Conservation (phyloP, 768 basidiomycete genomes). For the Lepiota brunneoincarnata region DNA sequence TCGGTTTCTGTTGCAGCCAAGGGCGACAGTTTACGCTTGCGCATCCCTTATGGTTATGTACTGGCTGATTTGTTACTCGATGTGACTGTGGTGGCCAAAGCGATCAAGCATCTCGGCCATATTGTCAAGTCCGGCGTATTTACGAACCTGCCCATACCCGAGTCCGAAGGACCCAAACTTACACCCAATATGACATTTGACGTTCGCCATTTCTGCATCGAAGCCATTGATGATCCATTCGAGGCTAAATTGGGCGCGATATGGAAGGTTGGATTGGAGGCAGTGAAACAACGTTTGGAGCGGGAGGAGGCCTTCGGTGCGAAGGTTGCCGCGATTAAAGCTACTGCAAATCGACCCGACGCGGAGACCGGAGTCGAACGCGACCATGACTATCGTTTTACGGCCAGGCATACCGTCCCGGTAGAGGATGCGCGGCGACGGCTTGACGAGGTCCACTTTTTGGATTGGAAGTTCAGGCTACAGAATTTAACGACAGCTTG, state of each 20-base stretch:
- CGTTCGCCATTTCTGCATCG: slow-evolving; percentile 63
- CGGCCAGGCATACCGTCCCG: slow-evolving; percentile 60
- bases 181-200: slow-evolving; percentile 62
- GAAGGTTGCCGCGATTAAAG: slow-evolving; percentile 67
- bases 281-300: slow-evolving; percentile 65
- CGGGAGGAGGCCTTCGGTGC: slow-evolving; percentile 80
- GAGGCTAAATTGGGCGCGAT: slow-evolving; percentile 76
- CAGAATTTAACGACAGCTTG: slow-evolving; percentile 45
- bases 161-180: slow-evolving; percentile 67
- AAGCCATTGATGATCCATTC: slow-evolving; percentile 82
- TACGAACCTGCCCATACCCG: slow-evolving; percentile 55
- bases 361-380: slow-evolving; percentile 15
- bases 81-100: slow-evolving; percentile 65
- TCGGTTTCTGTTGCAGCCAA: slow-evolving; percentile 44
- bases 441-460: slow-evolving; percentile 64
- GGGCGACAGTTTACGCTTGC: slow-evolving; percentile 67
- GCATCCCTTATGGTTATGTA: slow-evolving; percentile 77
- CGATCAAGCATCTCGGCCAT: slow-evolving; percentile 62
- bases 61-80: slow-evolving; percentile 77
- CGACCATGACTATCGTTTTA: slow-evolving; percentile 61
- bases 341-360: slow-evolving; percentile 17
- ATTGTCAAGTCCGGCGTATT: slow-evolving; percentile 55
- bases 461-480: slow-evolving; percentile 68
- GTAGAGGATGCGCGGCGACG: slow-evolving; percentile 70
- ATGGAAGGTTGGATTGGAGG: slow-evolving; percentile 69